Base-by-base conservation (phyloP, 1,284 basidiomycete species). In the Athelia psychrophila region DNA sequence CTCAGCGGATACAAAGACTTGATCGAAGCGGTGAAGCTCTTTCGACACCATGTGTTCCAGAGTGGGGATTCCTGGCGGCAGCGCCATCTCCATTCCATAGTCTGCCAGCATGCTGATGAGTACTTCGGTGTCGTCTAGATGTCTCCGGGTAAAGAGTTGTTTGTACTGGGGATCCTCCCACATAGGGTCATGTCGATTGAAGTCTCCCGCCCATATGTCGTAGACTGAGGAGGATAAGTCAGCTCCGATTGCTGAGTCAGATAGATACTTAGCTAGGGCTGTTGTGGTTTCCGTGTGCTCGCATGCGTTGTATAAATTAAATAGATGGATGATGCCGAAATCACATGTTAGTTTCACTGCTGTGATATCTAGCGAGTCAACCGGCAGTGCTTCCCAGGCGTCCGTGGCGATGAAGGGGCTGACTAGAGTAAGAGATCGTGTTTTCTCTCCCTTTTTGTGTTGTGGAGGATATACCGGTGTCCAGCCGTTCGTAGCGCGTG, bases 181-280 rank as follows among this genome's bases (percentile, higher is more conserved):
- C 1, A 58, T 12, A 0, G 65, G 64, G 57, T 70, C 64, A 51
- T 73, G 70, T 0, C 64, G 55, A 54, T 73, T 73, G 62, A 72
- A 72, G 57, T 72, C 69, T 0, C 69, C 71, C 0, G 62, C 51
- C 61, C 61, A 64, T 12, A 69, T 33, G 1, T 64, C 8, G 33
- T 60, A 51, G 12, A 45, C 30, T 13, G 33, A 12, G 50, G 48
- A 47, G 20, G 25, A 30, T 9, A 4, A 5, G 13, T 20, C 19
- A 18, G 27, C n/a, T 12, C 48, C 1, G 20, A 4, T 32, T 0
- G 16, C 12, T 19, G 40, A 16, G 15, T 27, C 12, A 12, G n/a
- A 52, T 30, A 20, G 36, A 30, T 23, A 38, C 16, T 23, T 36
- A 5, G 47, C 42, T 0, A 67, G 44, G 1, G 48, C 50, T 2